These are phyloP conservation scores for Smallanthus sonchifolius DNA, from an alignment of 129 eudicot genomes.

Conservation along the genomic window DNA sequence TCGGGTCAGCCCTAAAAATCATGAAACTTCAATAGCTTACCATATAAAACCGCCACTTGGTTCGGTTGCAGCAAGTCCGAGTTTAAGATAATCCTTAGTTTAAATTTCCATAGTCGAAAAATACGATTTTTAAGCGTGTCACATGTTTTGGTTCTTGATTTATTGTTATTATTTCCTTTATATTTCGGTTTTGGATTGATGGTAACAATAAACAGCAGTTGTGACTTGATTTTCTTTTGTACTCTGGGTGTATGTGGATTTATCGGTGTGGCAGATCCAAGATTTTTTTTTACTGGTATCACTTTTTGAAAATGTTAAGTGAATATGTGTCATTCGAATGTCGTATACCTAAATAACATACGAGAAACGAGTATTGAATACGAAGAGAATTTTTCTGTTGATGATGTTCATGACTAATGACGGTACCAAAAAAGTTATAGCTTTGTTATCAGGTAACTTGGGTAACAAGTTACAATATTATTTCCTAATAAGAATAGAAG, in stretches of 20 bases:
- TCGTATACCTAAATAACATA: too few species aligned
- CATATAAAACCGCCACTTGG: background rate
- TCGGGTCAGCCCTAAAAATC: slow-evolving; percentile 48
- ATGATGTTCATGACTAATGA: too few species aligned
- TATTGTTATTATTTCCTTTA: background rate
- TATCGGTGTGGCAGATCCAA: background rate
- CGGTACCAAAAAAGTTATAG: background rate
- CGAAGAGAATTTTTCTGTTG: too few species aligned
- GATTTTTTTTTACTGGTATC: too few species aligned
- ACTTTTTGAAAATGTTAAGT: background rate
- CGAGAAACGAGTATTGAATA: background rate
- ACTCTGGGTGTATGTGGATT: background rate
- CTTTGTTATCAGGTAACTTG: background rate
- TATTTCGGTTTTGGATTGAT: slow-evolving; percentile 13
- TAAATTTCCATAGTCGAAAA: background rate
- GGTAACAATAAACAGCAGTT: slow-evolving; percentile 25
- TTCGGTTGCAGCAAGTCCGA: background rate
- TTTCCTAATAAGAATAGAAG: too few species aligned
- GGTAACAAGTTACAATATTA: background rate
- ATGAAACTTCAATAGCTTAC: slow-evolving; percentile 39
- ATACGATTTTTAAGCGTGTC: slow-evolving; percentile 10
- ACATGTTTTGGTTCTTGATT: background rate
- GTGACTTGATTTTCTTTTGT: slow-evolving; percentile 10
- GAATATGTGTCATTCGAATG: background rate
- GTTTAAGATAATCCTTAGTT: background rate